Conservation (phyloP, 139 green algal genomes). For the Nannochloris sp. region DNA sequence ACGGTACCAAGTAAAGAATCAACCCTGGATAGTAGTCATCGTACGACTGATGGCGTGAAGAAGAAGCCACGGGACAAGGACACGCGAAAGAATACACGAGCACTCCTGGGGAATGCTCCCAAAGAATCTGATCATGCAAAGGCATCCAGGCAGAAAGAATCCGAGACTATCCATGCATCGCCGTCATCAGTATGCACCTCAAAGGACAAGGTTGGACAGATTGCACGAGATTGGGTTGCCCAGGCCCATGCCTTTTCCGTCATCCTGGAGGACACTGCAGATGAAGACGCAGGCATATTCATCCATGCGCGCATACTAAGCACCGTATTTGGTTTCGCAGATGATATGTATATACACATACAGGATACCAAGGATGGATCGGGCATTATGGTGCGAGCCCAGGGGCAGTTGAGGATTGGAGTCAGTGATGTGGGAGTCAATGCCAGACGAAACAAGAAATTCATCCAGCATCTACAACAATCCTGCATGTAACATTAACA, state of each 20-base stretch:
- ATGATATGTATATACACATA: neutral
- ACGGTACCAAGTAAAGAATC: neutral
- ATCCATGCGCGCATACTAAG: neutral
- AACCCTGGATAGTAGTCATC: too few species aligned
- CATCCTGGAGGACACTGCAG: neutral
- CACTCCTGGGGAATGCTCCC: neutral
- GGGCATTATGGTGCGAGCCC: neutral
- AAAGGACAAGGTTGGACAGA: too few species aligned
- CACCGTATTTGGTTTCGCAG: neutral
- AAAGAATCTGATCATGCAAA: neutral
- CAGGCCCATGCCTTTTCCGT: too few species aligned
- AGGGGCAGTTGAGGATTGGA: neutral
- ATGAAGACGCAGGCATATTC: neutral
- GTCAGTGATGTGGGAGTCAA: neutral
- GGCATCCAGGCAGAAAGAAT: neutral
- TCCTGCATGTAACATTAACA: too few species aligned
- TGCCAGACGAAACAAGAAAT: neutral
- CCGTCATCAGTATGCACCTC: too few species aligned
- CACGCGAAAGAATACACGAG: too few species aligned
- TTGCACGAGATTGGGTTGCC: too few species aligned
- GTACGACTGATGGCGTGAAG: too few species aligned
- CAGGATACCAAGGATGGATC: neutral
- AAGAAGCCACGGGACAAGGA: too few species aligned
- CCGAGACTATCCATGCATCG: too few species aligned
- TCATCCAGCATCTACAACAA: neutral